Conservation (phyloP, 2,329 filamentous ascomycete genomes). For the Beauveria varroae region DNA sequence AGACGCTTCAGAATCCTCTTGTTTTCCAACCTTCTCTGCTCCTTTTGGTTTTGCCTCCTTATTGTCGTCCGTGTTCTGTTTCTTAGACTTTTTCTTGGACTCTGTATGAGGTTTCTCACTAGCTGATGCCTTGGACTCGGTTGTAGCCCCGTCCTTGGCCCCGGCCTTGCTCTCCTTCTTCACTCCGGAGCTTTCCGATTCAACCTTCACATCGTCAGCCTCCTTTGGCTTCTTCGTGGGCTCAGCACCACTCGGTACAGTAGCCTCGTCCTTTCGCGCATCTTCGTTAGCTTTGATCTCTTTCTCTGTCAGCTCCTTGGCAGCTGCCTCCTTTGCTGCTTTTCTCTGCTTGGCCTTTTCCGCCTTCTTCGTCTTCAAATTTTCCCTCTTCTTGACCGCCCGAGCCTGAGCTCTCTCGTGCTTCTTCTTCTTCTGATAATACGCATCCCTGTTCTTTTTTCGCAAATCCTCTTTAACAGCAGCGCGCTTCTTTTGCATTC, state of each 20-base stretch:
- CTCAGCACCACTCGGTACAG: too few relatives aligned
- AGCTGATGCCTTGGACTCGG: slow-evolving; percentile 21
- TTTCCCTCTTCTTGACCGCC: slow-evolving; percentile 62
- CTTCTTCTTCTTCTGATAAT: slow-evolving; percentile 30
- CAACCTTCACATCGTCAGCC: background rate
- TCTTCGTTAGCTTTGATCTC: slow-evolving; percentile 28
- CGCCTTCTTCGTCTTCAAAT: slow-evolving; percentile 33
- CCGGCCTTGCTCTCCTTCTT: slow-evolving; percentile 10
- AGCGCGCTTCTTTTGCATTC: slow-evolving; percentile 27
- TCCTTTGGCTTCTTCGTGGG: background rate
- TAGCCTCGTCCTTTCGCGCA: slow-evolving; percentile 11
- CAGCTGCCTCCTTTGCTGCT: background rate
- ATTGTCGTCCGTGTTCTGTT: background rate
- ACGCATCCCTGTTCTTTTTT: slow-evolving; percentile 22
- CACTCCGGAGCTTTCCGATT: too few relatives aligned
- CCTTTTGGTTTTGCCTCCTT: background rate
- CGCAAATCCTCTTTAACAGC: slow-evolving; percentile 30
- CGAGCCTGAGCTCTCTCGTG: slow-evolving; percentile 23
- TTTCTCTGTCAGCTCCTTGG: slow-evolving; percentile 1
- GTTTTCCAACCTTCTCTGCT: background rate
- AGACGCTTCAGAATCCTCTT: slow-evolving; percentile 13
- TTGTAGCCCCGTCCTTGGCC: slow-evolving; percentile 23
- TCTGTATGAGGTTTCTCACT: background rate
- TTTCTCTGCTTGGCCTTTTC: background rate
- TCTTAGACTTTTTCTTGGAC: slow-evolving; percentile 10